Conservation (phyloP, 768 basidiomycete species). For the Boletus pseudo-olivaceus region DNA sequence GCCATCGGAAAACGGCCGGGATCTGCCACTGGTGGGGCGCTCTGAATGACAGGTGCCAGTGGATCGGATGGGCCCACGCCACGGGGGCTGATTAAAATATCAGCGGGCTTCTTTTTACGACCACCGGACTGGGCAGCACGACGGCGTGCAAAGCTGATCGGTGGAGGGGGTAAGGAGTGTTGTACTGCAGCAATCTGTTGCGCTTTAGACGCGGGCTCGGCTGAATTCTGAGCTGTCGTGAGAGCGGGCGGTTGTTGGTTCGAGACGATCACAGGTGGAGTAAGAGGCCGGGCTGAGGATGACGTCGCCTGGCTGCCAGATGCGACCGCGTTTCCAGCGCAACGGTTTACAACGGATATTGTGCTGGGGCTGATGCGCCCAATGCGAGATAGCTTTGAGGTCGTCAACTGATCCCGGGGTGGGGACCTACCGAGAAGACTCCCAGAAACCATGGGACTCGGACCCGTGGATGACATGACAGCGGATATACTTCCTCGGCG, state of each 20-base stretch:
- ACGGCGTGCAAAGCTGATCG: constrained; percentile 75
- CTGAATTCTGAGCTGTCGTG: constrained; percentile 13
- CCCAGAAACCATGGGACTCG: constrained; percentile 16
- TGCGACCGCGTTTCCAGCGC: constrained; percentile 24
- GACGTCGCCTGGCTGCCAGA: constrained; percentile 26
- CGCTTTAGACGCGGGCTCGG: constrained; percentile 24
- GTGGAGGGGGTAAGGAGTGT: constrained; percentile 60
- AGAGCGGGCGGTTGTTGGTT: constrained; percentile 19
- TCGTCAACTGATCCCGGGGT: constrained; percentile 22
- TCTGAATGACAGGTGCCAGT: constrained; percentile 67
- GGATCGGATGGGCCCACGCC: constrained; percentile 50
- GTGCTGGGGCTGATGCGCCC: constrained; percentile 41
- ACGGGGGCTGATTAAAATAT: constrained; percentile 73
- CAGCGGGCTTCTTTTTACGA: constrained; percentile 70
- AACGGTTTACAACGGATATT: constrained; percentile 18
- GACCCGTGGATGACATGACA: constrained; percentile 31
- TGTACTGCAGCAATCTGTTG: constrained; percentile 15
- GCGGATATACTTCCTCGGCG: constrained; percentile 58
- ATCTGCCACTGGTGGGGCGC: constrained; percentile 61
- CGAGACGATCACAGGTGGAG: constrained; percentile 25
- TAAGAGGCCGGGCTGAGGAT: constrained; percentile 21
- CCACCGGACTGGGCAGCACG: constrained; percentile 62
- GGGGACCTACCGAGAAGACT: constrained; percentile 26
- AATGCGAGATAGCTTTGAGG: constrained; percentile 29
- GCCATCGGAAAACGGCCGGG: constrained; percentile 56